phyloP scores from a whole-genome alignment of 495 filamentous ascomycete genomes.

The Aspergillus egyptiacus region DNA sequence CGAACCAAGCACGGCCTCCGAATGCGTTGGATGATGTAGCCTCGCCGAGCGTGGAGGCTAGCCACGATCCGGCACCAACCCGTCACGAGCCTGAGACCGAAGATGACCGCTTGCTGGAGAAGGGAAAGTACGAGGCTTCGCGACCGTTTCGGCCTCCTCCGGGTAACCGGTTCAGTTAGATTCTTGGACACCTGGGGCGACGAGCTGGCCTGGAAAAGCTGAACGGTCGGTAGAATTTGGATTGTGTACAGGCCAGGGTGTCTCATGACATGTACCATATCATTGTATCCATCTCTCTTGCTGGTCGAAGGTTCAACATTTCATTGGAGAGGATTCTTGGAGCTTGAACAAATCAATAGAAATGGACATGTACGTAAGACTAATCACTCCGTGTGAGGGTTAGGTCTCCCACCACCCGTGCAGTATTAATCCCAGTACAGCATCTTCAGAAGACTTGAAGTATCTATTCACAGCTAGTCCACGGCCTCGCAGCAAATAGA shows the following conservation, averaged over 20 bases:
- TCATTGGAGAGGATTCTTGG: neutral
- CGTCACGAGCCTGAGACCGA: slow-evolving; percentile 74
- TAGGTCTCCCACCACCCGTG: neutral
- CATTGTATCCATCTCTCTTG: slow-evolving; percentile 2
- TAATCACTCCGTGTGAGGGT: neutral
- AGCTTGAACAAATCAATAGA: neutral
- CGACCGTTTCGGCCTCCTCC: slow-evolving; percentile 66
- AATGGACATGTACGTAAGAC: neutral
- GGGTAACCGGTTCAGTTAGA: slow-evolving; percentile 62
- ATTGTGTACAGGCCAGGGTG: neutral
- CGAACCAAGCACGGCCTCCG: slow-evolving; percentile 31
- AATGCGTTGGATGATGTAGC: slow-evolving; percentile 50
- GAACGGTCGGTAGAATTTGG: too few relatives aligned
- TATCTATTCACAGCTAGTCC: neutral
- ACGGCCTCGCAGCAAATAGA: neutral
- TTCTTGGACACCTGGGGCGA: neutral
- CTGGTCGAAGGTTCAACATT: neutral
- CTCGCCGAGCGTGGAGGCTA: slow-evolving; percentile 75
- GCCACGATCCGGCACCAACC: slow-evolving; percentile 78
- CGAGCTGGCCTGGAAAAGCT: too few relatives aligned
- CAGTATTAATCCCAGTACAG: neutral
- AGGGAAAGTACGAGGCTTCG: slow-evolving; percentile 83
- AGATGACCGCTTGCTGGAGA: slow-evolving; percentile 61
- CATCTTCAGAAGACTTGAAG: neutral
- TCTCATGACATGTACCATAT: slow-evolving; percentile 5